A percentile compares a stretch with the other conserved stretches of the same genome.
Evolutionary conservation across 2,329 filamentous ascomycete genomes (phyloP).

Genomic region (Ceratocystis destructans): DNA sequence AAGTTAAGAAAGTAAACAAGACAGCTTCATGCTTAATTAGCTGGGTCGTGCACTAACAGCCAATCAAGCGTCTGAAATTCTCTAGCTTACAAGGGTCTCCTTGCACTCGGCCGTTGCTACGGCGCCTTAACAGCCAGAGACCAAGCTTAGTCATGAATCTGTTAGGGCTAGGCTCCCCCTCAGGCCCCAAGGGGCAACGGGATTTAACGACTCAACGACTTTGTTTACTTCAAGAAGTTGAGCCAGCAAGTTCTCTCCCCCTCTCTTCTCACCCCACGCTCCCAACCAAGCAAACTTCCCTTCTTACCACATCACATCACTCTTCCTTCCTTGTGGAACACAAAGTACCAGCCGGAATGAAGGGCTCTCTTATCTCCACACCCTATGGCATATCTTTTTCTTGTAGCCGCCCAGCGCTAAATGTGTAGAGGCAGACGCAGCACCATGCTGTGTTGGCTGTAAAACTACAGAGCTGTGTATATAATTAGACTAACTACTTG

Average conservation of each 20-base stretch:
- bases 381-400: neutral
- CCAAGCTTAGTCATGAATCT: neutral
- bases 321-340: neutral
- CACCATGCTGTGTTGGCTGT: too few relatives aligned
- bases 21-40: conserved; percentile 6
- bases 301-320: too few relatives aligned
- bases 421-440: neutral
- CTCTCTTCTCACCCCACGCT: neutral
- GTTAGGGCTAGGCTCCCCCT: neutral
- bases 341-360: neutral
- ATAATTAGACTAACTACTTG: too few relatives aligned
- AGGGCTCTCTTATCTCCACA: neutral
- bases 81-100: neutral
- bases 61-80: neutral
- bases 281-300: neutral
- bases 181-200: neutral
- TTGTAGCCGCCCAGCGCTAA: neutral
- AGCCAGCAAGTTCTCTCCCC: neutral
- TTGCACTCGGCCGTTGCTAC: neutral
- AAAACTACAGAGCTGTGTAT: too few relatives aligned
- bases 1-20: conserved; percentile 15
- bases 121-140: neutral
- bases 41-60: neutral
- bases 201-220: neutral
- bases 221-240: neutral